Base-by-base conservation (phyloP, 2,329 filamentous ascomycete species). In the Dactylella cylindrospora region DNA sequence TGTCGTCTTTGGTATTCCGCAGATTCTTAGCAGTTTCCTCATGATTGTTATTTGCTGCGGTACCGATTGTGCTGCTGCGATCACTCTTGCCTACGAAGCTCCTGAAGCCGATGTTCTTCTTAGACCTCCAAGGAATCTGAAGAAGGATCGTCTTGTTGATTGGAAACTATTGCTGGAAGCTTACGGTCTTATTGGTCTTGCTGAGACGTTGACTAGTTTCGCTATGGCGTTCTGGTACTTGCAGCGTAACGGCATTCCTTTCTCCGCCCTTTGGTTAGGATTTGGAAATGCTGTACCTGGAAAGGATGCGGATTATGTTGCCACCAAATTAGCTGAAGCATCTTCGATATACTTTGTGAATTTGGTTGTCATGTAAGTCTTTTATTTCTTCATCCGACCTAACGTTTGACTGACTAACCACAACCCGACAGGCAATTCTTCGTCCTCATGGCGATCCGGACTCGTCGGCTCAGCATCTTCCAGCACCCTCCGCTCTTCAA, bases 291-390 rank as follows among this genome's bases (percentile, higher is more conserved):
- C 78, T 3, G 65, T 69, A 43, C 76, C 52, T 44, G 75, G 71
- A 70, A 69, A 70, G 8, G 78, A 80, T 45, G 72, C 77, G 1
- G 80, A 80, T 38, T 79, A 77, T 52, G 80, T 83, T 68, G 74
- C 73, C 0, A 71, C 74, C 22, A 77, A 80, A 64, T 73, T 85
- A 19, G 84, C 84, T 65, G 77, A 80, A 61, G 85, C 84, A 0
- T 84, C 80, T 29, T 86, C 83, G 12, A 84, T 91, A 60, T 90
- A 90, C 72, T 90, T 90, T 68, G 80, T 90, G 66, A 90, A 84
- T 59, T 75, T 91, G 17, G 86, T 91, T 1, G 83, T 90, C 41
- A 88, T 90, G 85, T 43, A 80, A 81, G 78, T 77, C 73, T 68
- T 75, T 69, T 33, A 22, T 39, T 26, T 0, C 15, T 3, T 13